Base-by-base conservation (phyloP, 345 rosid genomes). In the Lumnitzera littorea region DNA sequence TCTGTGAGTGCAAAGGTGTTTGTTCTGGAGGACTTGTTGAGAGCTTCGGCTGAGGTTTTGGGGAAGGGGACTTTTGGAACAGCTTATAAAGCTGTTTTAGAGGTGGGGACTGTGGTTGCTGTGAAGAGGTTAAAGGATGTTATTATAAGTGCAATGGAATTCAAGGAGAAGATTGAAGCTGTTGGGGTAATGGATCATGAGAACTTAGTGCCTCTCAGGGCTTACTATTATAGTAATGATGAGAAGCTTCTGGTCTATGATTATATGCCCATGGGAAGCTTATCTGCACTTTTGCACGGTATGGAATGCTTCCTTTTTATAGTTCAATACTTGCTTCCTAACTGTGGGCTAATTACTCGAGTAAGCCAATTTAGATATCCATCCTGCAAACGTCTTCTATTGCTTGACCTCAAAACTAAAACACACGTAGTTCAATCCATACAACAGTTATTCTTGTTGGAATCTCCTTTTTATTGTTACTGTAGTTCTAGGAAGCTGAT, bases 61-160 rank as follows among this genome's bases (percentile, higher is more conserved):
- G 99, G 99, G 49, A 94, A 94, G 71, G 99, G 99, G n/a, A 86
- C 96, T 11, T 91, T 86, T 11, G 99, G 99, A 54, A 94, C 99
- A 1, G 85, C 99, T 1, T 94, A 94, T 66, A 94, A 88, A 79
- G 99, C 99, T 5, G 87, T 84, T 54, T 64, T 94, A 80, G 99
- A 91, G 65, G 74, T 73, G 2, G 91, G 84, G 6, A 75, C 78
- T 16, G 76, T 81, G 58, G 96, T 88, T 52, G 91, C 98, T 24
- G 98, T 88, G 79, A 91, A 95, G 86, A 91, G 99, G 72, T 60
- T 95, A 62, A 95, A 77, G 79, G 99, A 95, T 70, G 97, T 95
- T 50, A 84, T 70, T 1, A 74, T 91, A 68, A 46, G 85, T 0
- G 96, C 81, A 15, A 73, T 63, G 66, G 99, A 88, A 57, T 95